phyloP scores from a whole-genome alignment of 352 stramenopile species.

The Phytophthora foliorum region DNA sequence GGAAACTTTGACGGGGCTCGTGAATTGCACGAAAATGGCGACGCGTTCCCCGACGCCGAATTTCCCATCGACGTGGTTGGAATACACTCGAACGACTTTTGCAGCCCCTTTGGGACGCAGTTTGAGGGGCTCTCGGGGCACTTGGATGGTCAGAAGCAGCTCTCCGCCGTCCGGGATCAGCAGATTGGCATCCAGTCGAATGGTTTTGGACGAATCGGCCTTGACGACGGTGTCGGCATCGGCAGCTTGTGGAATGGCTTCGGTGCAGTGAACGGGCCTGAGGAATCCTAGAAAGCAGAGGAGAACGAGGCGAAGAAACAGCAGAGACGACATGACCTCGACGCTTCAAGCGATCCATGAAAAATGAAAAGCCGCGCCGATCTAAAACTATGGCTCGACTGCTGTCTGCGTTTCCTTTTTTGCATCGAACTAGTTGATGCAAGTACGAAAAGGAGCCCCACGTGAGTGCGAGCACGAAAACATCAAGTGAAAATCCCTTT shows the following conservation, averaged over 20 bases:
- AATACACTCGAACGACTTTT: conserved; percentile 76
- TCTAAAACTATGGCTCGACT: too few species aligned
- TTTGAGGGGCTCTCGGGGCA: conserved; percentile 62
- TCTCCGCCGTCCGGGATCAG: conserved; percentile 78
- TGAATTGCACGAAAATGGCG: conserved; percentile 77
- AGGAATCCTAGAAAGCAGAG: conserved; percentile 17
- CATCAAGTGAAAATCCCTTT: too few species aligned
- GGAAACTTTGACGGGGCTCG: conserved; percentile 68
- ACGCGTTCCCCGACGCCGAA: conserved; percentile 74
- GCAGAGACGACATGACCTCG: not conserved
- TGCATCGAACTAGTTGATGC: too few species aligned
- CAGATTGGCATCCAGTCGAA: conserved; percentile 77
- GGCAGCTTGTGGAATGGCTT: conserved; percentile 58
- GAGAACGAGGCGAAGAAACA: not conserved
- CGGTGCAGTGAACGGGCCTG: conserved; percentile 17
- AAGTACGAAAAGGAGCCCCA: too few species aligned
- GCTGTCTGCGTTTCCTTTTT: too few species aligned
- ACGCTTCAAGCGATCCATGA: conserved; percentile 1
- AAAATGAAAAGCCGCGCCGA: not conserved
- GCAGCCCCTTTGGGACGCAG: conserved; percentile 61
- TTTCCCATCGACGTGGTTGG: conserved; percentile 49
- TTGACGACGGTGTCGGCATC: conserved; percentile 66
- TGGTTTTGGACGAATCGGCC: conserved; percentile 49
- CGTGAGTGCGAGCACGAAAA: too few species aligned
- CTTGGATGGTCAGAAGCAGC: conserved; percentile 70